These are phyloP conservation scores for Inga laurina DNA, from an alignment of 306 rosid genomes.

Conservation along the genomic window DNA sequence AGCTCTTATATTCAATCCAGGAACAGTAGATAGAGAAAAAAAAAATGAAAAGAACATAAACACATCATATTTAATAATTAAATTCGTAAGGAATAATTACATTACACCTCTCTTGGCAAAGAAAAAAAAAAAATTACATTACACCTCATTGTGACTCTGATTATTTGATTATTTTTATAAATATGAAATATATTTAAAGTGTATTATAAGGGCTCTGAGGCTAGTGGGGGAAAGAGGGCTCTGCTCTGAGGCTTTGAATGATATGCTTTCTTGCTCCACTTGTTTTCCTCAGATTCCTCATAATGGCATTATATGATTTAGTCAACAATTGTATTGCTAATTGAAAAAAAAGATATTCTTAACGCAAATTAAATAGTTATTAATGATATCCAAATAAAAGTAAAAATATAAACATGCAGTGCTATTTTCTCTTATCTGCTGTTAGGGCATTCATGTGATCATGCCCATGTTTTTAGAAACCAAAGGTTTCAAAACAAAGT, in stretches of 20 bases:
- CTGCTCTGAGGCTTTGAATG: background rate
- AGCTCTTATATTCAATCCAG: too few relatives aligned
- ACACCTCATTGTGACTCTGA: background rate
- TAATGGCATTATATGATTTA: background rate
- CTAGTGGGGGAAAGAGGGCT: background rate
- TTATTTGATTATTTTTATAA: background rate
- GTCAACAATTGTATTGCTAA: background rate
- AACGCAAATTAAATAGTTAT: too few relatives aligned
- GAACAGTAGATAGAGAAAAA: too few relatives aligned
- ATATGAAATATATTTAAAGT: background rate
- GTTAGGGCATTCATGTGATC: background rate
- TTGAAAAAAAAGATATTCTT: too few relatives aligned
- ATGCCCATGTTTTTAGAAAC: background rate
- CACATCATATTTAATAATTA: too few relatives aligned
- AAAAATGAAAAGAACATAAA: too few relatives aligned
- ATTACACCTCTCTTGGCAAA: background rate
- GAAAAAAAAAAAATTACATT: too few relatives aligned
- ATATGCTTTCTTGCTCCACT: conserved; percentile 1
- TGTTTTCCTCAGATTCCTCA: background rate
- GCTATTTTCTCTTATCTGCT: background rate
- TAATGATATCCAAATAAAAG: too few relatives aligned
- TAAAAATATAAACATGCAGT: too few relatives aligned
- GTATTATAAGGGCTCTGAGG: background rate
- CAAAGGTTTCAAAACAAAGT: background rate
- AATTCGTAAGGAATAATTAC: too few relatives aligned